Base-by-base conservation (phyloP, 495 filamentous ascomycete genomes). In the Neurospora sp. region DNA sequence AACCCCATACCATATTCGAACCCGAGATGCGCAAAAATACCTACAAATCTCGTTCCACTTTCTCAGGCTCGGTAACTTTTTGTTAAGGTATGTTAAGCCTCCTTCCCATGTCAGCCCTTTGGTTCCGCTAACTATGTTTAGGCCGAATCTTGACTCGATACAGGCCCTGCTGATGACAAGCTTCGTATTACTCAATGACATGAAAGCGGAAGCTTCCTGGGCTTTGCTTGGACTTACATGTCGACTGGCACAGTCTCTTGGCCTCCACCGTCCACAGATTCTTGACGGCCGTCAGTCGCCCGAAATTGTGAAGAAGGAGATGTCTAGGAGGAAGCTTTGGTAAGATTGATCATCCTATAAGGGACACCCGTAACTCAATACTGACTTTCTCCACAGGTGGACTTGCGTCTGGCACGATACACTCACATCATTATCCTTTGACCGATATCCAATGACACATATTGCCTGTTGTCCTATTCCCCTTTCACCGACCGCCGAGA, bases 201-300 rank as follows among this genome's bases (percentile, higher is more conserved):
- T 88, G 86, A 87, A 87, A 73, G 86, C 86, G 16, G 86, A 88
- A 72, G 86, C 85, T 16, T 87, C 86, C 1, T 88, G 86, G 86
- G 86, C 86, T 0, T 75, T 88, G 53, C 81, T 87, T 9, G 86
- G 85, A 10, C 81, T 88, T 47, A 87, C 86, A 0, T 87, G 85
- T 72, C 82, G 86, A 40, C 79, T 88, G 22, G 86, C 86, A 10
- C 86, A 88, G 75, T 86, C 85, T 0, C 82, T 88, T 16, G 86
- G 86, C 7, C 75, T 88, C 35, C 86, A 87, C 65, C 78, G 85
- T 10, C 75, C 82, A n/a, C 80, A 82, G 39, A 69, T 75, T 31
- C 78, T 83, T 20, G 83, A 82, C 42, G 73, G 75, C 40, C 80
- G 80, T 31, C 82, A 83, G n/a, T 77, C 69, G 12, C 75, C 73